Percentiles rank a stretch among this genome's conserved stretches.
Evolutionary conservation across 1,139 yeast genomes (phyloP).

Genomic region (Taiozyma sp.): DNA sequence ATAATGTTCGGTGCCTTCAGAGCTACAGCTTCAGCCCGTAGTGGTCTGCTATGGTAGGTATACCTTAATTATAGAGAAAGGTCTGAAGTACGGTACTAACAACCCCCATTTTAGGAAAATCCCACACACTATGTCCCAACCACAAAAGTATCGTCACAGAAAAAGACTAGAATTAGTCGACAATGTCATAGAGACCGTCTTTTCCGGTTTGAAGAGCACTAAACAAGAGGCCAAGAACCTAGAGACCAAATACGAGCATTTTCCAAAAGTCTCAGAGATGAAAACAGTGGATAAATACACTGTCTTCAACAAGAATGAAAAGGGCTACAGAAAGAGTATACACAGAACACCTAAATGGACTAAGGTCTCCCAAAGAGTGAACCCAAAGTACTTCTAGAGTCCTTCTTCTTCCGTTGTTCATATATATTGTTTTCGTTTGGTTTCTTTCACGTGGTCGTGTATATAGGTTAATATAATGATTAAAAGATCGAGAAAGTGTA

Average conservation of each 20-base stretch:
- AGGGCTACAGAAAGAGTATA: constrained; percentile 81
- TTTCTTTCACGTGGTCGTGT: not conserved
- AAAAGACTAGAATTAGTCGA: constrained; percentile 80
- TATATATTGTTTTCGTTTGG: not conserved
- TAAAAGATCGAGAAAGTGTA: not conserved
- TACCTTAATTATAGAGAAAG: constrained; percentile 16
- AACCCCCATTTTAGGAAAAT: constrained; percentile 37
- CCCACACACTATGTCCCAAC: constrained; percentile 73
- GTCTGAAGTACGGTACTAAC: constrained; percentile 2
- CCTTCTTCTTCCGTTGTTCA: not conserved
- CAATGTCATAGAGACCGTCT: constrained; percentile 65
- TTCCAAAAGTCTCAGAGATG: constrained; percentile 85
- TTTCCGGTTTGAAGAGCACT: constrained; percentile 48
- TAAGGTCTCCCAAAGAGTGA: constrained; percentile 71
- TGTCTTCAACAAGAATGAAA: constrained; percentile 70
- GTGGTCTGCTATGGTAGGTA: constrained; percentile 84
- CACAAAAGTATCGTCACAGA: constrained; percentile 82
- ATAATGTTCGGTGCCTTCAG: constrained; percentile 81
- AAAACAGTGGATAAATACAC: constrained; percentile 79
- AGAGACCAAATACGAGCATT: constrained; percentile 27
- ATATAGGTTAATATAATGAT: not conserved
- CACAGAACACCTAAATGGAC: constrained; percentile 93
- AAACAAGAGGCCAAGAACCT: constrained; percentile 23
- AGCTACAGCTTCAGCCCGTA: constrained; percentile 55
- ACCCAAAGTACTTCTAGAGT: constrained; percentile 68